Base-by-base conservation (phyloP, 306 rosid genomes). In the Prunus mongolica region DNA sequence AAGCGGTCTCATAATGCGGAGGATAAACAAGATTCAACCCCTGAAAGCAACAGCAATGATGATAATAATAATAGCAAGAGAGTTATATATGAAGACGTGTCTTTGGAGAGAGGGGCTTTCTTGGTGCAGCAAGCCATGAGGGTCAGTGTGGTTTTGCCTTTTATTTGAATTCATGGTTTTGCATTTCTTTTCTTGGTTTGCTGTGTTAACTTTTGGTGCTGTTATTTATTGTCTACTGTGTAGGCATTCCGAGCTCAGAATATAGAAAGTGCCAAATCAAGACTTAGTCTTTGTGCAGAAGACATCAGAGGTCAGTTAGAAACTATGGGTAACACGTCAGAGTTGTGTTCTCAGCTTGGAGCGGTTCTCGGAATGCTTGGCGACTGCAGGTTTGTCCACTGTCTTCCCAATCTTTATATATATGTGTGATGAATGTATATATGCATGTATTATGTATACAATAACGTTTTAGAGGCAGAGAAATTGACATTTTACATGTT, bases 351-450 rank as follows among this genome's bases (percentile, higher is more conserved):
- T 63, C 99, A 95, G 86, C 99, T 95, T 49, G 99, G 99, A 78
- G 99, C 97, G 5, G 99, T 92, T 76, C 87, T 95, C 73, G 99
- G 99, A 54, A 95, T 92, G 96, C 97, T 95, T 83, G 99, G 97
- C 55, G 99, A 95, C 71, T 95, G 99, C 95, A 84, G 99, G 99
- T 92, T 38, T 45, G 97, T 82, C 55, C 76, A 57, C 44, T 63
- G 15, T 56, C 75, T 65, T 67, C 72, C 79, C 18, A 28, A 47
- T 41, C 50, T n/a, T 67, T 76, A 30, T 51, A 12, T n/a, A 13
- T 28, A 2, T 30, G 7, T 16, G 1, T 4, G 24, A 11, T 52
- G 28, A 3, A 24, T 24, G 25, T 24, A 24, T 24, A 0, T 24
- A 24, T 24, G 25, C 3, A 44, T 5, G 7, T 58, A 11, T 4